Conservation (phyloP, 768 basidiomycete genomes). For the Auricularia cornea region DNA sequence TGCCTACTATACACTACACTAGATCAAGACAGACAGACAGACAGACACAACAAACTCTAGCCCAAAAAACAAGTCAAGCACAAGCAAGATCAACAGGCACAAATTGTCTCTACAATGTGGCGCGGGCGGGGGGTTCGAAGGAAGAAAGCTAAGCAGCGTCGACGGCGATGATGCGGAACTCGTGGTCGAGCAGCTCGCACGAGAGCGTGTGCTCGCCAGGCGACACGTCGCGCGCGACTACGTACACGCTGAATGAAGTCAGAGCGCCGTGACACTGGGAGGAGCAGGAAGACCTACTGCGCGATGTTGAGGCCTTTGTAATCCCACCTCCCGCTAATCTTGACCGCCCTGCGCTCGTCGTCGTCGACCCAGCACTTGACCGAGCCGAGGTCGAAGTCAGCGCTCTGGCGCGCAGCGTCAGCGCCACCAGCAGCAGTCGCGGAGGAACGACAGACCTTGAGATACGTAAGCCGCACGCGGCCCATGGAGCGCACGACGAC, state of each 20-base stretch:
- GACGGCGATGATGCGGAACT: constrained; percentile 1
- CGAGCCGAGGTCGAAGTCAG: not conserved
- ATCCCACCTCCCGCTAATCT: not conserved
- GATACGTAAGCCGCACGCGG: not conserved
- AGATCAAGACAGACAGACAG: too few relatives aligned
- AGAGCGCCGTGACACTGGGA: not conserved
- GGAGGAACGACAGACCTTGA: not conserved
- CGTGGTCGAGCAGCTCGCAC: not conserved
- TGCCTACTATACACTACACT: too few relatives aligned
- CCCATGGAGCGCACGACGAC: not conserved
- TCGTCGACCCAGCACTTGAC: constrained; percentile 4
- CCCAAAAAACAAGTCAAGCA: too few relatives aligned
- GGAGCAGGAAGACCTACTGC: not conserved
- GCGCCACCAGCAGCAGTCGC: too few relatives aligned
- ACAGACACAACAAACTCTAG: too few relatives aligned
- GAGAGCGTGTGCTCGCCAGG: not conserved
- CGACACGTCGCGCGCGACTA: not conserved
- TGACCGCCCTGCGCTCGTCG: not conserved
- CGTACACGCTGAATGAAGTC: not conserved
- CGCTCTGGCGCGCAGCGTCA: too few relatives aligned
- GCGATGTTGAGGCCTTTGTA: not conserved
- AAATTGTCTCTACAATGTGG: too few relatives aligned
- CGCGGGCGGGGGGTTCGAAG: too few relatives aligned
- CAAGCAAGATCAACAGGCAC: too few relatives aligned
- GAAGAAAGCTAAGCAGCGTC: not conserved